Evolutionary conservation across 768 basidiomycete genomes (phyloP), one percentile per base, ranked within the genome.

Genomic region (Boletus pseudopeckii): DNA sequence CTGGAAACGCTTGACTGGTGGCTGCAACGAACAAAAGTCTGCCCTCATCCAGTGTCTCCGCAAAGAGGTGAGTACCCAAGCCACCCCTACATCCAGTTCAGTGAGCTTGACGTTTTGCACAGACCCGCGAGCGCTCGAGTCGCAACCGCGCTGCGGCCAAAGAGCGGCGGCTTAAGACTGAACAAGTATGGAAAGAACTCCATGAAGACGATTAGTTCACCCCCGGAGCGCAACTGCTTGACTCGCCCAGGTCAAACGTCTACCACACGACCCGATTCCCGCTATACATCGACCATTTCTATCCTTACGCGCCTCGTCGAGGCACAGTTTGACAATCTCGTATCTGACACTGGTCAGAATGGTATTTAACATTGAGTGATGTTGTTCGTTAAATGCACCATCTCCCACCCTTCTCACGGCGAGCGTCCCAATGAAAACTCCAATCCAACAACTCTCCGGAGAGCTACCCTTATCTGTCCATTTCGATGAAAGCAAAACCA

Each of bases 11-110:
- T 77, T 86, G 56, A 80, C 83, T 1, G 89, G 88, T 20, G 79
- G 76, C 17, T 91, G 89, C 67, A 91, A 91, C 63, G 72, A 64
- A 53, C 75, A 78, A 48, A 91, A 91, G 71, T 74, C 81, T 51
- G 78, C 81, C 42, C 73, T 91, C 60, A 88, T 87, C 62, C 72
- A 74, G 50, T 91, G 89, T 72, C 74, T 91, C 51, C 80, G 82
- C 54, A 74, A 79, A 64, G 89, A 90, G 80, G 89, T 90, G 66
- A 55, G 73, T 51, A 18, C 38, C 45, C 26, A 50, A 46, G 20
- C n/a, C 15, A 13, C 33, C 24, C 13, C 13, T 43, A 13, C 22
- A 28, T 53, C 24, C 42, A 7, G 15, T 48, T 28, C 33, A 26
- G 24, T 26, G 24, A 53, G 51, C 40, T 44, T 48, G 48, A 56